Percentiles rank a stretch among this genome's conserved stretches.
Evolutionary conservation across 768 basidiomycete species (phyloP).

Genomic region (Suillus placidus): DNA sequence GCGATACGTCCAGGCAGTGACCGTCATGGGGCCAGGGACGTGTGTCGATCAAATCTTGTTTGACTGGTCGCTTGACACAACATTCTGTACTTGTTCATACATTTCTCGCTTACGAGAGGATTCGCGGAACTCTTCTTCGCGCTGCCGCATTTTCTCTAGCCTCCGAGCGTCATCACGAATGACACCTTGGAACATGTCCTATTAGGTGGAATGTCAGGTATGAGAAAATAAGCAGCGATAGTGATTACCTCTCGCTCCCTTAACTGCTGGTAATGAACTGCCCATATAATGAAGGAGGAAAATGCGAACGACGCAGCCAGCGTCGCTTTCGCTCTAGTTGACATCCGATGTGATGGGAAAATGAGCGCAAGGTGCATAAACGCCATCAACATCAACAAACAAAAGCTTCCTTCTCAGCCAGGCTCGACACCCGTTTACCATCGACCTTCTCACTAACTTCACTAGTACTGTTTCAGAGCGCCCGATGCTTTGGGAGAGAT

Average conservation of each 20-base stretch:
- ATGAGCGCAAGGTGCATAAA: conserved; percentile 4
- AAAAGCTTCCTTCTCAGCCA: conserved; percentile 21
- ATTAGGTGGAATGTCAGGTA: conserved; percentile 1
- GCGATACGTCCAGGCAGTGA: background rate
- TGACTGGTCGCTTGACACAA: conserved; percentile 23
- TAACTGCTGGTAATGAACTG: conserved; percentile 84
- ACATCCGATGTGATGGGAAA: conserved; percentile 43
- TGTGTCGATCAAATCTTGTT: conserved; percentile 7
- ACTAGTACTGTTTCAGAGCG: conserved; percentile 14
- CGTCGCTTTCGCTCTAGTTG: conserved; percentile 72
- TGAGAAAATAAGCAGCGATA: conserved; percentile 4
- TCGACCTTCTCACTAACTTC: conserved; percentile 10
- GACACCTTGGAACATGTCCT: conserved; percentile 94
- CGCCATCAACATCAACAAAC: conserved; percentile 45
- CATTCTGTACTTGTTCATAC: conserved; percentile 58
- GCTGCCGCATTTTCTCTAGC: conserved; percentile 66
- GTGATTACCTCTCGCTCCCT: conserved; percentile 77
- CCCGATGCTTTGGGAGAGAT: conserved; percentile 35
- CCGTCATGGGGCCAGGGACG: background rate
- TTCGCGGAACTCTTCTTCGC: conserved; percentile 61
- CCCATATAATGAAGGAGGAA: conserved; percentile 78
- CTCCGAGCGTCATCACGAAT: conserved; percentile 85
- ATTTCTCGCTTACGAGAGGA: conserved; percentile 65
- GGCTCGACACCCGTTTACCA: conserved; percentile 9
- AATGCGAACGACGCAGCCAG: conserved; percentile 66